phyloP scores from a whole-genome alignment of 2,329 filamentous ascomycete species.

The Paracamarosporium sp. region DNA sequence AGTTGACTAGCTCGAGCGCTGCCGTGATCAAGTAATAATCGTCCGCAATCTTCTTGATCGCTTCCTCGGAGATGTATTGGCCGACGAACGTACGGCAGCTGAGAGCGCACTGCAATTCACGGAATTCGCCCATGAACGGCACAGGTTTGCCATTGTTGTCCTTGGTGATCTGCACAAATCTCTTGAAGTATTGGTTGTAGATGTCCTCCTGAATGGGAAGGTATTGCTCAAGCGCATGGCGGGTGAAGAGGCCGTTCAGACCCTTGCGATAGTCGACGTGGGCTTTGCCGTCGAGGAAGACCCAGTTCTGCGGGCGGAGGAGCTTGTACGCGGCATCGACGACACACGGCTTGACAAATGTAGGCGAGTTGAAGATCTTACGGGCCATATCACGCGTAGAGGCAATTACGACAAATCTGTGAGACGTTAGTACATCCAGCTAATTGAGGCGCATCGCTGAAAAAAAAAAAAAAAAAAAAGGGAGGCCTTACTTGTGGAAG shows the following conservation, averaged over 20 bases:
- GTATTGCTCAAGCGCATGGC: constrained; percentile 84
- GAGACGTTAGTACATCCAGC: constrained; percentile 21
- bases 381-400: constrained; percentile 93
- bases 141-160: constrained; percentile 74
- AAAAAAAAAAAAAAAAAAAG: not conserved
- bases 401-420: constrained; percentile 94
- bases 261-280: constrained; percentile 98
- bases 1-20: constrained; percentile 93
- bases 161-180: constrained; percentile 75
- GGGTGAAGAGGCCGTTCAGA: constrained; percentile 92
- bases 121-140: constrained; percentile 90
- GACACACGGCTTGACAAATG: constrained; percentile 93
- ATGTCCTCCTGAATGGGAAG: constrained; percentile 92
- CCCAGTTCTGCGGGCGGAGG: constrained; percentile 90
- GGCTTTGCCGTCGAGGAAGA: constrained; percentile 92
- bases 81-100: constrained; percentile 97
- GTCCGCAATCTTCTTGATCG: constrained; percentile 91
- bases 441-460: constrained; percentile 7
- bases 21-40: constrained; percentile 98
- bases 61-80: constrained; percentile 89
- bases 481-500: constrained; percentile 83
- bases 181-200: constrained; percentile 84
- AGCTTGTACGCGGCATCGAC: constrained; percentile 95
- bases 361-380: constrained; percentile 94
- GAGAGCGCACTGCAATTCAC: constrained; percentile 92